These are phyloP conservation scores for Ganoderma boninense DNA, from an alignment of 1,284 basidiomycete species.

Conservation along the genomic window DNA sequence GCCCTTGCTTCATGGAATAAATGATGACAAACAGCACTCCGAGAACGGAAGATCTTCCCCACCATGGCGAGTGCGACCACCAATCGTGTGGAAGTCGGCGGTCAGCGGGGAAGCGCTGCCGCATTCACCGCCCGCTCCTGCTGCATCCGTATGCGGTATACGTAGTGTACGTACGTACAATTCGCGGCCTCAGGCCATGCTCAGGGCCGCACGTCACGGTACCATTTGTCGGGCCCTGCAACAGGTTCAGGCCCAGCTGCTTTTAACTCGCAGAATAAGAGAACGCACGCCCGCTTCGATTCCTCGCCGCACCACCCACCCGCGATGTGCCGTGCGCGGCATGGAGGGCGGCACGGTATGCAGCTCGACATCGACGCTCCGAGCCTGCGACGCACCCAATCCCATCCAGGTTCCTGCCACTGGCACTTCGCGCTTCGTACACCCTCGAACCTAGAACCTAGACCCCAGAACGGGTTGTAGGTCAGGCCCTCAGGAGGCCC, in stretches of 20 bases:
- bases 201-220: neutral
- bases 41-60: constrained; percentile 14
- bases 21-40: neutral
- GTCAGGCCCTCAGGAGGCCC: neutral
- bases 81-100: constrained; percentile 7
- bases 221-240: constrained; percentile 9
- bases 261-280: neutral
- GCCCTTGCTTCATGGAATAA: neutral
- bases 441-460: constrained; percentile 5
- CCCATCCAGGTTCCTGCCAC: neutral
- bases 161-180: neutral
- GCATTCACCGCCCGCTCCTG: neutral
- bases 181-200: neutral
- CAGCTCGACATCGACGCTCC: neutral
- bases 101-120: neutral
- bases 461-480: neutral
- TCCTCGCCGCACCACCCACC: neutral
- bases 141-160: no score
- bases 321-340: constrained; percentile 1
- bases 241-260: neutral
- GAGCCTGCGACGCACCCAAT: neutral
- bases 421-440: neutral
- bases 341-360: neutral
- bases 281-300: neutral
- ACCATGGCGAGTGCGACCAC: constrained; percentile 15